Evolutionary conservation across 129 eudicot genomes (phyloP), one percentile per base, ranked within the genome.

Genomic region (Oenanthe sinensis): DNA sequence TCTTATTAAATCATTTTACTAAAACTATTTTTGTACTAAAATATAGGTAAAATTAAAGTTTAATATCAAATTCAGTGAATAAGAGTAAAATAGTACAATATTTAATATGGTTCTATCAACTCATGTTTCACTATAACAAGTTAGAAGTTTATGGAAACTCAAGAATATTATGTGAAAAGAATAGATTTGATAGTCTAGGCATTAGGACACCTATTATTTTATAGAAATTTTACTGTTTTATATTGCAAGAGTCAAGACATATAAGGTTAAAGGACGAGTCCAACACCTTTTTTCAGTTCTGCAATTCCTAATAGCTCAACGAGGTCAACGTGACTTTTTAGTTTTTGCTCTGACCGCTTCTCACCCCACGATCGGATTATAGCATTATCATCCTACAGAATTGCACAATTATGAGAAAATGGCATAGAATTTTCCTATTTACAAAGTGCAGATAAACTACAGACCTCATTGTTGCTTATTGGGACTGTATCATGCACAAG

Each of bases 401-500:
- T 0, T 16, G 39, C 37, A 17, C 39, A 28, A 62, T 8, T 22
- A 11, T 49, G 19, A 76, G 20, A 37, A 44, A 75, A 14, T 36
- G 47, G 3, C 37, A 69, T 16, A 50, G 4, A 58, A 6, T 17
- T 17, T 75, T 6, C 28, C 24, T 4, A 58, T 8, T 55, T 44
- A 55, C 12, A 40, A 2, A 3, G 79, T 12, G 8, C n/a, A 6
- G 19, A 58, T 39, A 30, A 48, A 19, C 33, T 28, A 71, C 70
- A 54, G 49, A 93, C 97, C 97, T 93, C 98, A 85, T 93, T 92
- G 54, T 93, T 76, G 85, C 88, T 83, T 45, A 91, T 85, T n/a
- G 98, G 98, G 62, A 93, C 97, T n/a, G 98, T 84, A 86, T 93
- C 95, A 86, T 93, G 98, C 82, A 93, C 95, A 54, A 91, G 97